Base-by-base conservation (phyloP, 345 rosid genomes). In the Alliaria petiolata region DNA sequence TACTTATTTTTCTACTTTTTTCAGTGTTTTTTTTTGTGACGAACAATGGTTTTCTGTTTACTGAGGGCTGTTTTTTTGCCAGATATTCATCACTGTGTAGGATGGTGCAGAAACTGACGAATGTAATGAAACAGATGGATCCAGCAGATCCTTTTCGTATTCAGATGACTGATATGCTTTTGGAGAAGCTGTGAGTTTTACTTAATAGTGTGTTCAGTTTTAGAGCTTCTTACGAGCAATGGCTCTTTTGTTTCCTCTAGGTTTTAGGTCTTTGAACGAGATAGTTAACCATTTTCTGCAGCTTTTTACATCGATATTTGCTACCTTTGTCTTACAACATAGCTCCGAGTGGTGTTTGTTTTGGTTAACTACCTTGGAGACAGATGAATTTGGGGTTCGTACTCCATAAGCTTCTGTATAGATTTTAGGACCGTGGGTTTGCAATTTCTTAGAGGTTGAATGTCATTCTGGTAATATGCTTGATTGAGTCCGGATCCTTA, bases 51-150 rank as follows among this genome's bases (percentile, higher is more conserved):
- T 36, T 31, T 34, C 62, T 67, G 17, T 26, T 44, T 45, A 2
- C 60, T 45, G 55, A 46, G 52, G 13, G 12, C 22, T 40, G 11
- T 3, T 53, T n/a, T n/a, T 22, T 65, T 13, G 20, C 2, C 35
- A 93, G 98, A 72, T 89, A 95, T 63, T 85, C 87, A 20, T 69
- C 83, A 57, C 75, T 89, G 85, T 85, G 97, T 76, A 79, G 92
- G 74, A 91, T 82, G 95, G 95, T 78, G 79, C 98, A 91, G 87
- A 85, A 91, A 76, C 78, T 91, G 83, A 91, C 89, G 13, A 79
- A 79, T 65, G 53, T 88, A 69, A 14, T 91, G 85, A 88, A 88
- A 85, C 96, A 91, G 80, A 88, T 89, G 88, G 98, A 95, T 56
- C 77, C 88, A 0, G 62, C 85, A 40, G 99, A 89, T 72, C 91